A percentile compares a stretch with the other conserved stretches of the same genome.
phyloP scores from a whole-genome alignment of 1,139 yeast genomes.

The Saccharomycopsis hybrid region DNA sequence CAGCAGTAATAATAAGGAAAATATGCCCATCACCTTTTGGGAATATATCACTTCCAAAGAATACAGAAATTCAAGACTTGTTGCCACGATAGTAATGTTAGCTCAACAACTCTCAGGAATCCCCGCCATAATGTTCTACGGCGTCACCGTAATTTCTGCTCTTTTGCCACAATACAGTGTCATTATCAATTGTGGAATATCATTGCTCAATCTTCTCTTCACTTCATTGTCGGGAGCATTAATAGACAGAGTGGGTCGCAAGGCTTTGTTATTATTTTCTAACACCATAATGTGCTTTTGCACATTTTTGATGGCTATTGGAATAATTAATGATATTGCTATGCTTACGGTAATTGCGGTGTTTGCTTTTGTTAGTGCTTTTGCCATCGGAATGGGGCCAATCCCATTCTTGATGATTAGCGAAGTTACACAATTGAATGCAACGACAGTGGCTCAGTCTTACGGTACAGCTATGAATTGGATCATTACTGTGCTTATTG shows the following conservation, averaged over 20 bases:
- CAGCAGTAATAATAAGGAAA: not conserved
- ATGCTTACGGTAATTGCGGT: constrained; percentile 58
- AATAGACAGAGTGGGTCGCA: constrained; percentile 72
- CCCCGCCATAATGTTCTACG: constrained; percentile 86
- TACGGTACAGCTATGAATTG: constrained; percentile 90
- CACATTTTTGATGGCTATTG: constrained; percentile 57
- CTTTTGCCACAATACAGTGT: constrained; percentile 68
- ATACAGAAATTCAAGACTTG: constrained; percentile 52
- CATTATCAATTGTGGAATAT: constrained; percentile 64
- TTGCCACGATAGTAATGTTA: constrained; percentile 69
- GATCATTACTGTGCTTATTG: constrained; percentile 79
- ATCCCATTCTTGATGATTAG: constrained; percentile 87
- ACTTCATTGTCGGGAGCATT: constrained; percentile 67
- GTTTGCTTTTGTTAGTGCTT: constrained; percentile 67
- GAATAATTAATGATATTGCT: constrained; percentile 48
- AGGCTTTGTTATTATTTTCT: constrained; percentile 60
- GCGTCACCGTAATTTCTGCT: constrained; percentile 69
- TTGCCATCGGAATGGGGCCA: constrained; percentile 92
- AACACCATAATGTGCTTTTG: constrained; percentile 62
- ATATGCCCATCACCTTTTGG: constrained; percentile 6
- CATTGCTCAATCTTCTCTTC: constrained; percentile 61
- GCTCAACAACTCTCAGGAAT: constrained; percentile 92
- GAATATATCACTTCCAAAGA: constrained; percentile 19
- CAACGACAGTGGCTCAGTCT: constrained; percentile 84
- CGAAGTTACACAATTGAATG: constrained; percentile 76